A percentile compares a stretch with the other conserved stretches of the same genome.
These are phyloP conservation scores for Diospyros lotus DNA, from an alignment of 148 eudicot species.

Conservation along the genomic window DNA sequence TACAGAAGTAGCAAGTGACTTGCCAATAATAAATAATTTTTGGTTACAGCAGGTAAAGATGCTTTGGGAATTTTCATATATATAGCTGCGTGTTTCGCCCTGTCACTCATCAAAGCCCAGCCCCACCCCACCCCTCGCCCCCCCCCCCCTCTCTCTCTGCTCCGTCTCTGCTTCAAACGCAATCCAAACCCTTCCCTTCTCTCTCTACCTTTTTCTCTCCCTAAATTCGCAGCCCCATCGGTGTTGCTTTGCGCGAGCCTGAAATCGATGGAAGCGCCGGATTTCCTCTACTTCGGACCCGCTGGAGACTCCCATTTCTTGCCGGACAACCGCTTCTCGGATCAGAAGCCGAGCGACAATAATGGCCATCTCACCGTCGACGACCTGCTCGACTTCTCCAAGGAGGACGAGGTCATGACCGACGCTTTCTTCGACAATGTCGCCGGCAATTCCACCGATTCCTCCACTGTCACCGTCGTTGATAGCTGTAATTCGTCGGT, in stretches of 20 bases:
- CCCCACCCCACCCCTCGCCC: neutral
- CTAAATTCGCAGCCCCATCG: slow-evolving; percentile 4
- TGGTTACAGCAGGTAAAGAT: neutral
- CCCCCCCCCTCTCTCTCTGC: slow-evolving; percentile 16
- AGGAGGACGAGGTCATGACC: slow-evolving; percentile 58
- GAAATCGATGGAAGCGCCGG: slow-evolving; percentile 43
- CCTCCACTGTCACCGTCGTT: slow-evolving; percentile 50
- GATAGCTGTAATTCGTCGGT: slow-evolving; percentile 78
- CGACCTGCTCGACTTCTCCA: slow-evolving; percentile 68
- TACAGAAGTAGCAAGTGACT: slow-evolving; percentile 28
- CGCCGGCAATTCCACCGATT: slow-evolving; percentile 50
- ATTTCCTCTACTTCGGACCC: slow-evolving; percentile 24
- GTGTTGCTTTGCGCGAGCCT: slow-evolving; percentile 14
- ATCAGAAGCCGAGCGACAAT: slow-evolving; percentile 10
- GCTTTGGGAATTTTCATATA: neutral
- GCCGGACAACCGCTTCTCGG: slow-evolving; percentile 1
- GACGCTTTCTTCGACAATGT: slow-evolving; percentile 53
- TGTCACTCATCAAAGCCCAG: slow-evolving; percentile 40
- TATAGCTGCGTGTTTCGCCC: slow-evolving; percentile 32
- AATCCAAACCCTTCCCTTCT: slow-evolving; percentile 11
- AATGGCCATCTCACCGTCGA: slow-evolving; percentile 35
- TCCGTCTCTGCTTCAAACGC: slow-evolving; percentile 28
- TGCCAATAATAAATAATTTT: slow-evolving; percentile 8
- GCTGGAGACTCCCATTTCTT: slow-evolving; percentile 1
- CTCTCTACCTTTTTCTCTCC: slow-evolving; percentile 16